Evolutionary conservation across 1,284 basidiomycete genomes (phyloP).

Genomic region (Psilocybe mexicana): DNA sequence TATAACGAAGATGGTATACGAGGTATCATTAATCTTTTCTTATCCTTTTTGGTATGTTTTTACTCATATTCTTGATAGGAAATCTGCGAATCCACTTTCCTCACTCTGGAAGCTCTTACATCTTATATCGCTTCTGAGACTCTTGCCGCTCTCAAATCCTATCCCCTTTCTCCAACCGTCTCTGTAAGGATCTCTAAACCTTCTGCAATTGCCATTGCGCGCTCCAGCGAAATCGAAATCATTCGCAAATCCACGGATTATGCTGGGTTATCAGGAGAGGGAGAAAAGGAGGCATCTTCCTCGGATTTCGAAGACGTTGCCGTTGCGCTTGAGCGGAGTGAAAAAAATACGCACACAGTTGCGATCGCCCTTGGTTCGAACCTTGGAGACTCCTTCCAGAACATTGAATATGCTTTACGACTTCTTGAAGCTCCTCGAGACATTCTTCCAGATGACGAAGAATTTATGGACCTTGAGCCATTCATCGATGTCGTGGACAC

Average conservation of each 20-base stretch:
- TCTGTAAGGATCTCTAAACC: slow-evolving; percentile 76
- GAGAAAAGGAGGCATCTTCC: neutral
- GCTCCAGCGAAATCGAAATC: slow-evolving; percentile 35
- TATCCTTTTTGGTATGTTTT: neutral
- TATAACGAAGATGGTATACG: slow-evolving; percentile 31
- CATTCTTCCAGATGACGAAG: slow-evolving; percentile 21
- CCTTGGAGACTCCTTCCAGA: slow-evolving; percentile 83
- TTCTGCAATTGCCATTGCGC: slow-evolving; percentile 73
- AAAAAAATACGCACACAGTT: slow-evolving; percentile 13
- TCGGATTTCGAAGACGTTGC: neutral
- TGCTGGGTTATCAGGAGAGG: neutral
- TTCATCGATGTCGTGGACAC: slow-evolving; percentile 65
- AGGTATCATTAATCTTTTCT: slow-evolving; percentile 25
- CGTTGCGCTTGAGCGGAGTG: neutral
- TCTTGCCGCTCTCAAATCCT: slow-evolving; percentile 26
- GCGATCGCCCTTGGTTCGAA: slow-evolving; percentile 90
- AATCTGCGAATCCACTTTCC: slow-evolving; percentile 51
- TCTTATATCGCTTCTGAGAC: slow-evolving; percentile 56
- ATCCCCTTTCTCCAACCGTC: slow-evolving; percentile 34
- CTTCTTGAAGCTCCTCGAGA: slow-evolving; percentile 49
- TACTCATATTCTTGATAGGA: slow-evolving; percentile 29
- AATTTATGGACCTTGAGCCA: slow-evolving; percentile 15
- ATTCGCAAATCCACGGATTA: slow-evolving; percentile 15
- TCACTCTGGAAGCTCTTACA: slow-evolving; percentile 76
- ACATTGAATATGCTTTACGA: slow-evolving; percentile 78